Conservation (phyloP, 176 grass and related monocot genomes). For the Triticum timopheevii region DNA sequence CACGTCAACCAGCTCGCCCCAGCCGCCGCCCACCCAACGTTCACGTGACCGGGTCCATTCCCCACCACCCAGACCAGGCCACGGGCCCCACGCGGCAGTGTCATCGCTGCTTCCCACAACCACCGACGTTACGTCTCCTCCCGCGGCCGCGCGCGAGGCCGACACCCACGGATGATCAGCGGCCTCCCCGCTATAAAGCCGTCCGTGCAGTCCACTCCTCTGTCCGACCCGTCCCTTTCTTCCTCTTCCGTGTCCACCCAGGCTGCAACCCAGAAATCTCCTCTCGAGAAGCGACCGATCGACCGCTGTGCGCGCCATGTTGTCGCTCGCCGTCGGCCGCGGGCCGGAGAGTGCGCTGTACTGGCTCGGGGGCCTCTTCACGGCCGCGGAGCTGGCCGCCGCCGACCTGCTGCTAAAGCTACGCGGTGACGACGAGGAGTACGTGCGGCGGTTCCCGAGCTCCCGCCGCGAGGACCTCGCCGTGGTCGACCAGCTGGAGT, state of each 20-base stretch:
- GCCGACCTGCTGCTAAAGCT: slow-evolving; percentile 66
- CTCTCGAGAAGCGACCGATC: background rate
- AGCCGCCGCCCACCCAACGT: too few species aligned
- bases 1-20: too few species aligned
- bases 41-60: too few species aligned
- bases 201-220: background rate
- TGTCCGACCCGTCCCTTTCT: background rate
- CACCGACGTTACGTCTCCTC: too few species aligned
- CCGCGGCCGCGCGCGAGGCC: too few species aligned
- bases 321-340: background rate
- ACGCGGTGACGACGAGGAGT: slow-evolving; percentile 23
- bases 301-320: background rate
- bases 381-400: slow-evolving; percentile 54
- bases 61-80: background rate
- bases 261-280: background rate
- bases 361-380: slow-evolving; percentile 35
- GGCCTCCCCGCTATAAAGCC: background rate
- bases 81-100: background rate
- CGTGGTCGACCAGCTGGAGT: background rate
- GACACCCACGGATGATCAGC: background rate
- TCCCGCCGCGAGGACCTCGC: too few species aligned
- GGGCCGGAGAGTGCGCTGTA: background rate
- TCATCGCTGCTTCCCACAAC: background rate
- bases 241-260: background rate
- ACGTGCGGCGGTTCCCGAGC: slow-evolving; percentile 45